Conservation (phyloP, 1,139 yeast genomes). For the Neolecta irregularis region DNA sequence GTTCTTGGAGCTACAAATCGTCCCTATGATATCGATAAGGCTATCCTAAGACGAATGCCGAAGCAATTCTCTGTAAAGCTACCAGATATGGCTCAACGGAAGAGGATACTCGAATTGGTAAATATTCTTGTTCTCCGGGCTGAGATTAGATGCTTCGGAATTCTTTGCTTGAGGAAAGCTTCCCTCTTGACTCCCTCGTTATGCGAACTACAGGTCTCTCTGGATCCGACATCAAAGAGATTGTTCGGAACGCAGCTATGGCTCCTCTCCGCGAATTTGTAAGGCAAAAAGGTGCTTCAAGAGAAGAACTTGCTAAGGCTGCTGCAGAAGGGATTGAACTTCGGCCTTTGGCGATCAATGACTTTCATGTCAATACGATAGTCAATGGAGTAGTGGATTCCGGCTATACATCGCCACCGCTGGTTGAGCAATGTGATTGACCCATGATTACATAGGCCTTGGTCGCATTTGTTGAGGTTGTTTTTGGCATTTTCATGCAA, state of each 20-base stretch:
- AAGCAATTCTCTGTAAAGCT: slow-evolving; percentile 68
- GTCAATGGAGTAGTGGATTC: no score
- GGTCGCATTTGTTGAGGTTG: no score
- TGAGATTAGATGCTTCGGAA: slow-evolving; percentile 31
- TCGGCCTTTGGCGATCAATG: slow-evolving; percentile 13
- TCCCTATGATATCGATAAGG: slow-evolving; percentile 79
- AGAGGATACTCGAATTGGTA: slow-evolving; percentile 49
- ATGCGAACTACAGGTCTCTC: slow-evolving; percentile 56
- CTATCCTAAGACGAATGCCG: slow-evolving; percentile 85
- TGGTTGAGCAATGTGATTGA: no score
- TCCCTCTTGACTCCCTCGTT: slow-evolving; percentile 50
- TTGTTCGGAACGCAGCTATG: slow-evolving; percentile 88
- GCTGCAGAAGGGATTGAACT: slow-evolving; percentile 8
- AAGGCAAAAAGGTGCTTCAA: slow-evolving; percentile 22
- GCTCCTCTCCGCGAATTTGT: slow-evolving; percentile 78
- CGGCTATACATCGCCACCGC: no score
- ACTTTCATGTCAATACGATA: no score
- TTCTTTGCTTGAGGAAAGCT: slow-evolving; percentile 43
- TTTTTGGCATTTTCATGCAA: no score
- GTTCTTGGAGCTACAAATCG: slow-evolving; percentile 93
- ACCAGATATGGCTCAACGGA: slow-evolving; percentile 57
- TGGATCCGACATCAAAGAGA: slow-evolving; percentile 82
- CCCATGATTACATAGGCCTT: no score
- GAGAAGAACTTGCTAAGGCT: slow-evolving; percentile 21
- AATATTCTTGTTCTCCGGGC: slow-evolving; percentile 11